Base-by-base conservation (phyloP, 2,329 filamentous ascomycete genomes). In the Magnaporthiopsis poae region DNA sequence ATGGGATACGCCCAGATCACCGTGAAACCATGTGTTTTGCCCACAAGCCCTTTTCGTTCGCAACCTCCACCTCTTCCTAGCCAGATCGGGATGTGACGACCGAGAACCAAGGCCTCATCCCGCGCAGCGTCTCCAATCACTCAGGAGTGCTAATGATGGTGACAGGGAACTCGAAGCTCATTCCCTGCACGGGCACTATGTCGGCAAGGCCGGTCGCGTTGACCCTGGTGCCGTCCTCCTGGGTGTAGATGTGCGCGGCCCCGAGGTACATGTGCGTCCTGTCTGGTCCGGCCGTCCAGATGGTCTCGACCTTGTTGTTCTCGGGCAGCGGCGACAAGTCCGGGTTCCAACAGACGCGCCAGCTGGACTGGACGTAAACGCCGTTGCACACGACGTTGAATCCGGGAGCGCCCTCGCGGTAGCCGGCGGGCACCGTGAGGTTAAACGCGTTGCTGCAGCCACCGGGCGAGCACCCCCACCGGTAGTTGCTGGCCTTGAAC, bases 351-450 rank as follows among this genome's bases (percentile, higher is more conserved):
- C 73, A 75, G n/a, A 68, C 60, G 2, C 69, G 29, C 70, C 70
- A 74, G 35, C 65, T 66, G 64, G 69, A 64, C 65, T 72, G 69
- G 66, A 71, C 69, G 67, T 71, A 71, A 52, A 73, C 65, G 36
- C 71, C 69, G 61, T 69, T 68, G 70, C 73, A 75, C 21, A 64
- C 11, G 21, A 72, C 73, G 35, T 70, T 64, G 70, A 74, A 74
- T 31, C 66, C 71, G 1, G 73, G 73, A 3, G 72, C 72, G 9
- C 65, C 69, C 15, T 52, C 3, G 3, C 67, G 62, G 70, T 74
- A 74, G 59, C 66, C 70, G 13, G 69, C 71, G 0, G 67, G 61
- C 12, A 70, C 71, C 60, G 61, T 66, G 60, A 75, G 66, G 63
- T 71, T 70, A 68, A 73, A 75, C 13, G 31, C 60, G 0, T 71